These are phyloP conservation scores for Antrodiella citrinella DNA, from an alignment of 768 basidiomycete genomes.

Conservation along the genomic window DNA sequence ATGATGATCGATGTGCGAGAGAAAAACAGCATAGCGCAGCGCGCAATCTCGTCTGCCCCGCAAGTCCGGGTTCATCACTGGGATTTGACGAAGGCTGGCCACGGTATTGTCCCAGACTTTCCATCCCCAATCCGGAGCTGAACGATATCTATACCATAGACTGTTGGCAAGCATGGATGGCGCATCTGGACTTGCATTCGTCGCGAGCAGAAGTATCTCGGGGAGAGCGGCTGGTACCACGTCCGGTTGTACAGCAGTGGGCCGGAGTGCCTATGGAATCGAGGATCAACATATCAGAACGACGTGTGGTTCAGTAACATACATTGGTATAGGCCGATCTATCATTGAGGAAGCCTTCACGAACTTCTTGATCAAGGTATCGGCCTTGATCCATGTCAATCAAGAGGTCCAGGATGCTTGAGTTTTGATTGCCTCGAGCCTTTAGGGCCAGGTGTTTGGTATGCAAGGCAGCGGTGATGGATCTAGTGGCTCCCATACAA, in stretches of 20 bases:
- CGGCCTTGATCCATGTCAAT: constrained; percentile 56
- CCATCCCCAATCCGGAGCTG: constrained; percentile 67
- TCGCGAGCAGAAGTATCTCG: constrained; percentile 61
- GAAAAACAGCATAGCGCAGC: constrained; percentile 59
- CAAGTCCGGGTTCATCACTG: constrained; percentile 35
- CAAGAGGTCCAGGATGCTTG: constrained; percentile 53
- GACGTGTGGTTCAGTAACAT: constrained; percentile 13
- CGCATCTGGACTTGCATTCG: constrained; percentile 49
- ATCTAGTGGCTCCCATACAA: constrained; percentile 57
- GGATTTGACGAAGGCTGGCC: constrained; percentile 63
- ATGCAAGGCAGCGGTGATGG: constrained; percentile 52
- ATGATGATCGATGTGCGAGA: constrained; percentile 70
- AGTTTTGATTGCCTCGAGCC: constrained; percentile 55
- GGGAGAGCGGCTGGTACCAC: constrained; percentile 33
- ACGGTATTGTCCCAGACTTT: constrained; percentile 81
- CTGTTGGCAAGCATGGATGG: constrained; percentile 65
- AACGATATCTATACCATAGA: constrained; percentile 79
- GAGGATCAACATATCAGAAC: not conserved
- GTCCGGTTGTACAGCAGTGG: not conserved
- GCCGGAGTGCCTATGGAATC: not conserved
- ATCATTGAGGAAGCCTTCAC: constrained; percentile 54
- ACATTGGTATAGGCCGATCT: constrained; percentile 56
- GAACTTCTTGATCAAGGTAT: constrained; percentile 45
- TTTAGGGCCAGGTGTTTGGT: constrained; percentile 57
- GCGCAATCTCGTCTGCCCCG: constrained; percentile 43